Evolutionary conservation across 805 yeast species (phyloP).

Genomic region (Jamesozyma spencerorum): DNA sequence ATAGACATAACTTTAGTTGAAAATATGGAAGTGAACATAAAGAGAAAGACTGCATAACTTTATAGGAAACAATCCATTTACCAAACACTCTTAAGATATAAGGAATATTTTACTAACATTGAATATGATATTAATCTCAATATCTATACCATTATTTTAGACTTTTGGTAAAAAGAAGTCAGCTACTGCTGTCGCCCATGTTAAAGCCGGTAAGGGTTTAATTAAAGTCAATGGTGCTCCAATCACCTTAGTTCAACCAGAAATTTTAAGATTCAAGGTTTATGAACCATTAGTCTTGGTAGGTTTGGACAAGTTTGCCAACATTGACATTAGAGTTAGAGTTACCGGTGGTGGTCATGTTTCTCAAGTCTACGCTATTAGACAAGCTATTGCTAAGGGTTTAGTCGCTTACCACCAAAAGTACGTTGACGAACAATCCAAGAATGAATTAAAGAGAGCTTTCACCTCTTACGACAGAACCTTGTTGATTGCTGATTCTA

Average conservation of each 20-base stretch:
- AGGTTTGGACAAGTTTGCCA: conserved; percentile 97
- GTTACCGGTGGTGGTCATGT: conserved; percentile 99
- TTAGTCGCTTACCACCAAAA: conserved; percentile 99
- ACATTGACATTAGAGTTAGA: conserved; percentile 97
- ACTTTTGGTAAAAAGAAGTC: conserved; percentile 99
- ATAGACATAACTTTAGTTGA: too few species aligned
- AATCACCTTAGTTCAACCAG: conserved; percentile 98
- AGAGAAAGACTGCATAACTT: too few species aligned
- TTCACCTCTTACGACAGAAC: conserved; percentile 98
- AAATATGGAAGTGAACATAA: too few species aligned
- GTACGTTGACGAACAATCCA: conserved; percentile 98
- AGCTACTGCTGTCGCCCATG: conserved; percentile 99
- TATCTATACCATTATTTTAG: conserved; percentile 41
- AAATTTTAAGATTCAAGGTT: conserved; percentile 97
- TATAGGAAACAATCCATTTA: too few species aligned
- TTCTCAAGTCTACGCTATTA: conserved; percentile 98
- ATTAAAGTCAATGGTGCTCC: conserved; percentile 99
- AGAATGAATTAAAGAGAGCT: conserved; percentile 98
- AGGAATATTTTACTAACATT: conserved; percentile 13
- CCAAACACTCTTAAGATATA: too few species aligned
- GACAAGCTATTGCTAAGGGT: conserved; percentile 99
- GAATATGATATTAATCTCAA: neutral
- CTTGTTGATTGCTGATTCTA: conserved; percentile 97
- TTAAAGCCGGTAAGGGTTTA: conserved; percentile 98
- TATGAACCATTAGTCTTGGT: conserved; percentile 98